phyloP scores from a whole-genome alignment of 1,139 yeast genomes.

The Blastobotrys raffinosifermentans region DNA sequence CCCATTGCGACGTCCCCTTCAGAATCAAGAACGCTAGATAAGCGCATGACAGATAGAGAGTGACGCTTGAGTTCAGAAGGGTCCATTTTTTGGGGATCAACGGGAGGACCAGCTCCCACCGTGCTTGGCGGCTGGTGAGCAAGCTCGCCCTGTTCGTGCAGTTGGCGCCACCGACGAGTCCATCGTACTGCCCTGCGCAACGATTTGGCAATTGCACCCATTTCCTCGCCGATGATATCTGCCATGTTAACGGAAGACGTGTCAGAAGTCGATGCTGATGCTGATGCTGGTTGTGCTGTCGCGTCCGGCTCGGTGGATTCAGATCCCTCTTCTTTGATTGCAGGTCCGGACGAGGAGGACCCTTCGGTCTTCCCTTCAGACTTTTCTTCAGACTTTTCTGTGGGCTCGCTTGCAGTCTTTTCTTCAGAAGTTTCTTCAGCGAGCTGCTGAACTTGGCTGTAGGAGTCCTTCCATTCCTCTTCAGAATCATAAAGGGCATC shows the following conservation, averaged over 20 bases:
- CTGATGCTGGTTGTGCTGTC: no score
- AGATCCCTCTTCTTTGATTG: not conserved
- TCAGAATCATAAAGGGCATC: constrained; percentile 34
- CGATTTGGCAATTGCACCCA: constrained; percentile 19
- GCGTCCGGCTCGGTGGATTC: not conserved
- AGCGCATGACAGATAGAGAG: constrained; percentile 8
- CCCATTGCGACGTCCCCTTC: no score
- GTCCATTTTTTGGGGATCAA: not conserved
- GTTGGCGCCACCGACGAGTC: constrained; percentile 20
- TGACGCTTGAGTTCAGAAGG: constrained; percentile 2
- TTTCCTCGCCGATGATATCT: constrained; percentile 23
- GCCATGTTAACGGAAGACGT: not conserved
- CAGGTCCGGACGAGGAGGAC: not conserved
- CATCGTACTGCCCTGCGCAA: constrained; percentile 24
- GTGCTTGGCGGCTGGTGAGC: no score
- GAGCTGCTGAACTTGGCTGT: not conserved
- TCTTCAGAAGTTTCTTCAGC: not conserved
- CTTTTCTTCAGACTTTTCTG: not conserved
- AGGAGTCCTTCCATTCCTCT: constrained; percentile 23
- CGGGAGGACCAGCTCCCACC: no score
- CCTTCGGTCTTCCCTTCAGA: not conserved
- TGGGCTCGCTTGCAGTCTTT: not conserved
- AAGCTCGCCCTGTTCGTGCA: constrained; percentile 2
- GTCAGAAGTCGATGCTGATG: not conserved
- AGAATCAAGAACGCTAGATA: constrained; percentile 9